Evolutionary conservation across 1,284 basidiomycete genomes (phyloP), one percentile per base, ranked within the genome.

Genomic region (Cerioporus squamosus): DNA sequence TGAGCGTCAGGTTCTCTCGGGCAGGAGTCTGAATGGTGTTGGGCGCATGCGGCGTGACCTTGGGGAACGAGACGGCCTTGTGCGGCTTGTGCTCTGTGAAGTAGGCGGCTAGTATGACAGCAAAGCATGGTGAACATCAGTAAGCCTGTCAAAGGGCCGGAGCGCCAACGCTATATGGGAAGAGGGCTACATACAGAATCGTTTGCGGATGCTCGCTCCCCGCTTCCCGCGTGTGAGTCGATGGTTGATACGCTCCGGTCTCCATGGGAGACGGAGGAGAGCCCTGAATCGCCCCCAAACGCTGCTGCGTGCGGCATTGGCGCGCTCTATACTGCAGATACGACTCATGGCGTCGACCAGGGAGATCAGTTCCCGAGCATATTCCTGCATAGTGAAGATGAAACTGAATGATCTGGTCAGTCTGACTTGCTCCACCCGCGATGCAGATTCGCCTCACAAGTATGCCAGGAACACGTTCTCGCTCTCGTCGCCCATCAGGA

Each of bases 321-420:
- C 75, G 57, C 81, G 81, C 69, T 91, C 87, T 46, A 85, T 81
- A 54, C 74, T 79, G 63, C 88, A 88, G 54, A 93, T 86, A 55
- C 90, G 81, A 51, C 85, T 80, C 80, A 95, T 90, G 0, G 93
- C 88, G 68, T 95, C 91, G 0, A 94, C 81, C 4, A 97, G 83
- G 40, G 86, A 87, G 44, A 90, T 80, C 46, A 96, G 75, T 72
- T 97, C 95, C 58, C 83, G 79, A 6, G 92, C 85, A 70, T 97
- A 97, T 70, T 97, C 95, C 74, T 97, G 94, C 44, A 97, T 74
- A 0, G 94, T 96, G 74, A 97, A 97, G 59, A 96, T 90, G 74
- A 95, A 95, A 76, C 94, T 95, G 62, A 24, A 24, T 38, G n/a
- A 29, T 14, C 5, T 5, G n/a, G 4, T 36, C 23, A 1, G n/a